Conservation (phyloP, 495 filamentous ascomycete species). For the Penicillium lividum region DNA sequence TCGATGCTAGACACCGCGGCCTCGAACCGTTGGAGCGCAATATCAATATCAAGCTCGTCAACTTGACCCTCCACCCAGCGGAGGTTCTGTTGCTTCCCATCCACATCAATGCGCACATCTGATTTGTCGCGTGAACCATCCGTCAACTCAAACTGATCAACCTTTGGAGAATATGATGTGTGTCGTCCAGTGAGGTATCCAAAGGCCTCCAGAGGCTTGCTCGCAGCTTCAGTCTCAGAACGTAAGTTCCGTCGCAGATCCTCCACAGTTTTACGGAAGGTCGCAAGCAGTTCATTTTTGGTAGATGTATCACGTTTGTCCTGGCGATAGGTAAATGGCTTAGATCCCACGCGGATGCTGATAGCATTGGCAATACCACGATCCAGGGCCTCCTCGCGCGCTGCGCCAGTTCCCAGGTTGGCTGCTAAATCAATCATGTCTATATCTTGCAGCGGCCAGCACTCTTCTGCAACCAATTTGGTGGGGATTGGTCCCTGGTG, state of each 20-base stretch:
- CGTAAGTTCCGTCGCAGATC: conserved; percentile 81
- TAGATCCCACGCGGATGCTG: conserved; percentile 83
- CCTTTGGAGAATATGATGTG: conserved; percentile 29
- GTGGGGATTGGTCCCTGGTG: conserved; percentile 62
- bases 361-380: conserved; percentile 81
- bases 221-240: conserved; percentile 79
- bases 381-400: conserved; percentile 56
- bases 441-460: conserved; percentile 92
- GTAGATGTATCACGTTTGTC: conserved; percentile 72
- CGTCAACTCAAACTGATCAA: conserved; percentile 61
- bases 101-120: conserved; percentile 86
- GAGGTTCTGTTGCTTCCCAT: conserved; percentile 92
- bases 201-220: conserved; percentile 74
- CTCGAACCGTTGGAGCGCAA: conserved; percentile 89
- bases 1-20: conserved; percentile 79
- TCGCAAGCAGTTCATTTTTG: conserved; percentile 77
- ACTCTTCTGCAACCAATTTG: conserved; percentile 88
- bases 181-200: conserved; percentile 62
- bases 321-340: conserved; percentile 90
- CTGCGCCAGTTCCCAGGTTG: conserved; percentile 58
- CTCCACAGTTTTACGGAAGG: conserved; percentile 88
- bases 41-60: conserved; percentile 93
- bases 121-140: conserved; percentile 69
- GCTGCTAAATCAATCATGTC: conserved; percentile 84
- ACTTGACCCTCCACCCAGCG: conserved; percentile 94